A percentile compares a stretch with the other conserved stretches of the same genome.
Conservation (phyloP, 345 rosid species). For the Mercurialis annua region DNA sequence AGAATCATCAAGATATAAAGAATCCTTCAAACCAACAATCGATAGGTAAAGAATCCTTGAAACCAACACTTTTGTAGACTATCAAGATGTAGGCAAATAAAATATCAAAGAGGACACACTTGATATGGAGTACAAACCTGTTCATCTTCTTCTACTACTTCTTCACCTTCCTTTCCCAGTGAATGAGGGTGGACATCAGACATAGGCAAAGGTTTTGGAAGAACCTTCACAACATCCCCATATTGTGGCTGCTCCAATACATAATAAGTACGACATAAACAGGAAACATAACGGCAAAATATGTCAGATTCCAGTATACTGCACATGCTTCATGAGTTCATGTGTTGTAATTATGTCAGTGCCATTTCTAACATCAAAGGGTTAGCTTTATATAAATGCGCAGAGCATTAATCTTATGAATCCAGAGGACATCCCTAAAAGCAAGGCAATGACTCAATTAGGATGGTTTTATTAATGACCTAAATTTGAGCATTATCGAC, state of each 20-base stretch:
- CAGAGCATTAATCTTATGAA: too few relatives aligned
- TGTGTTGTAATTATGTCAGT: not conserved
- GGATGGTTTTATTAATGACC: too few relatives aligned
- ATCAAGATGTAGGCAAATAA: not conserved
- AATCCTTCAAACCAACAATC: too few relatives aligned
- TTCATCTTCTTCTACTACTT: constrained; percentile 37
- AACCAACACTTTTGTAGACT: not conserved
- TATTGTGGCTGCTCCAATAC: constrained; percentile 46
- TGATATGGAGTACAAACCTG: constrained; percentile 39
- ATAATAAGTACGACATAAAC: constrained; percentile 17
- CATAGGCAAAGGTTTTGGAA: constrained; percentile 74
- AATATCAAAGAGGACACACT: not conserved
- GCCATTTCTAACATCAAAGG: not conserved
- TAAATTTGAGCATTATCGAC: too few relatives aligned
- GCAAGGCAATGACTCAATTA: too few relatives aligned
- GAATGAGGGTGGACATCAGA: constrained; percentile 32
- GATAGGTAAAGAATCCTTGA: too few relatives aligned
- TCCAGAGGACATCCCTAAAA: too few relatives aligned
- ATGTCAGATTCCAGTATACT: not conserved
- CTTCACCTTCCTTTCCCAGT: constrained; percentile 39
- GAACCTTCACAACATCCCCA: constrained; percentile 48
- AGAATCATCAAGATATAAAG: too few relatives aligned
- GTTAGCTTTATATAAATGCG: not conserved
- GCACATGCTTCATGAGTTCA: not conserved
- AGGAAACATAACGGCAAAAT: not conserved